Evolutionary conservation across 768 basidiomycete genomes (phyloP).

Genomic region (Astraeus odoratus): DNA sequence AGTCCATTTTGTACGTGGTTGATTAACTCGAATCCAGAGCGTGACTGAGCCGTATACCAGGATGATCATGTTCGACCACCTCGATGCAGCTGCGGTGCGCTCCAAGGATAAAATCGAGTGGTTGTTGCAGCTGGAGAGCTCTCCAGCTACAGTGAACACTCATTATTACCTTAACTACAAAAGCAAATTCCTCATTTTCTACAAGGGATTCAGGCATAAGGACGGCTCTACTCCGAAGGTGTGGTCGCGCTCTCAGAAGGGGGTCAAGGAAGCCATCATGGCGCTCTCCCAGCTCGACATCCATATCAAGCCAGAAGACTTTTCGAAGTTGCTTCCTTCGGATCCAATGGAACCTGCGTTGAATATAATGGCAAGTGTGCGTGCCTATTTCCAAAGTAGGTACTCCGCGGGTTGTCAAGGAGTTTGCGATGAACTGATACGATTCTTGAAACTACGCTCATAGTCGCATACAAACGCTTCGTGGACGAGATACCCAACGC

Average conservation of each 20-base stretch:
- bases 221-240: too few relatives aligned
- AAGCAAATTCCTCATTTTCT: slow-evolving; percentile 39
- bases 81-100: slow-evolving; percentile 32
- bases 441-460: too few relatives aligned
- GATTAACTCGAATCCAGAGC: neutral
- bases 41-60: slow-evolving; percentile 22
- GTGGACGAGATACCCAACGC: slow-evolving; percentile 29
- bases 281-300: too few relatives aligned
- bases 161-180: slow-evolving; percentile 40
- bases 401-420: neutral
- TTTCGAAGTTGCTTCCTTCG: slow-evolving; percentile 38
- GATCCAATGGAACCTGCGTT: slow-evolving; percentile 49
- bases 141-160: slow-evolving; percentile 41
- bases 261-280: too few relatives aligned
- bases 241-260: too few relatives aligned
- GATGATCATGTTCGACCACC: slow-evolving; percentile 41
- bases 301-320: slow-evolving; percentile 30
- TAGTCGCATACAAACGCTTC: slow-evolving; percentile 37
- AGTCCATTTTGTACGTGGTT: slow-evolving; percentile 37
- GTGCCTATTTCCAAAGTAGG: slow-evolving; percentile 62
- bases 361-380: slow-evolving; percentile 55
- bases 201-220: slow-evolving; percentile 26
- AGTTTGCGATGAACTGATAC: too few relatives aligned
- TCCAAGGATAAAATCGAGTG: slow-evolving; percentile 35
- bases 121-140: slow-evolving; percentile 39